These are phyloP conservation scores for Favolaschia claudopus DNA, from an alignment of 768 basidiomycete species.

Conservation along the genomic window DNA sequence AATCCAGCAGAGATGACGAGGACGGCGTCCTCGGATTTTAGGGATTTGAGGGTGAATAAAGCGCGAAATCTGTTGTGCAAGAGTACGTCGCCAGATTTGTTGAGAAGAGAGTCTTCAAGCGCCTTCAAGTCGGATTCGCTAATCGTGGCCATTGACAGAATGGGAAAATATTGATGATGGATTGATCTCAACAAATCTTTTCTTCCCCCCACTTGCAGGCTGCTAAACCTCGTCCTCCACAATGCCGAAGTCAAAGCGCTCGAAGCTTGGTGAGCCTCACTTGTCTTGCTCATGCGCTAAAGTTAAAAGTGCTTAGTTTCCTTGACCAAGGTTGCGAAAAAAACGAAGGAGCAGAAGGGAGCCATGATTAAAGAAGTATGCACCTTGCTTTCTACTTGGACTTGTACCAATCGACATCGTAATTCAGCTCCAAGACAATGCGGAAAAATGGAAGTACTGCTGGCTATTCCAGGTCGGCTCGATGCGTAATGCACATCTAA, in stretches of 20 bases:
- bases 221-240: too few species aligned
- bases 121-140: conserved; percentile 62
- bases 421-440: conserved; percentile 76
- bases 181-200: conserved; percentile 55
- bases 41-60: conserved; percentile 89
- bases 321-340: conserved; percentile 92
- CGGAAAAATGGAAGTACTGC: conserved; percentile 93
- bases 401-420: conserved; percentile 8
- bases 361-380: conserved; percentile 81
- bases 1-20: conserved; percentile 89
- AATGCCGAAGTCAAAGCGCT: conserved; percentile 92
- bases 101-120: conserved; percentile 82
- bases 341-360: conserved; percentile 91
- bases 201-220: conserved; percentile 31
- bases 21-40: conserved; percentile 82
- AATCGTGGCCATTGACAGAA: conserved; percentile 31
- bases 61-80: conserved; percentile 91
- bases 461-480: conserved; percentile 96
- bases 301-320: conserved; percentile 64
- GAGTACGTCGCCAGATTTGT: conserved; percentile 71
- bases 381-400: conserved; percentile 9
- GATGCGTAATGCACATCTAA: conserved; percentile 94
- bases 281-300: conserved; percentile 7
- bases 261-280: conserved; percentile 77
- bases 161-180: conserved; percentile 48